phyloP scores from a whole-genome alignment of 768 basidiomycete species.

The Mycena maculata region DNA sequence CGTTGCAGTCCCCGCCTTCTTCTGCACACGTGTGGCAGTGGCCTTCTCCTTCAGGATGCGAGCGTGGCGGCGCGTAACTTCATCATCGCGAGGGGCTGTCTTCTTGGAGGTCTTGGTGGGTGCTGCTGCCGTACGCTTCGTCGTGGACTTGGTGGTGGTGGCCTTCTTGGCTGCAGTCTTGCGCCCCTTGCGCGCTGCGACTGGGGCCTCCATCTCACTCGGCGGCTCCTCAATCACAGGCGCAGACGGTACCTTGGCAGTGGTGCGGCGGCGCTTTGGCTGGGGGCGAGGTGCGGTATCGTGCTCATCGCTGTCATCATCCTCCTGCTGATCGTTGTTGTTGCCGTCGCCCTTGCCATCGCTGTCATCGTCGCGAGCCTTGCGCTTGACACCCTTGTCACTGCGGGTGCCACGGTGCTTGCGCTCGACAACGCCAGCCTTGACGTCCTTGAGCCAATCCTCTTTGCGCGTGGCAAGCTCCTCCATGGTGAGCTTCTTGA shows the following conservation, averaged over 20 bases:
- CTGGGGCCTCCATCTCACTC: background rate
- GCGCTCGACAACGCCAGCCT: background rate
- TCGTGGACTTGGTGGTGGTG: background rate
- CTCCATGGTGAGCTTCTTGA: background rate
- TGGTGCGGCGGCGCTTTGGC: background rate
- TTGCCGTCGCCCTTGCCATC: background rate
- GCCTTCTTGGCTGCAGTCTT: background rate
- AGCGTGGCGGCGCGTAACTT: background rate
- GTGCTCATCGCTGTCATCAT: background rate
- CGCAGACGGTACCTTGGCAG: background rate
- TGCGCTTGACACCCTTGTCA: constrained; percentile 1
- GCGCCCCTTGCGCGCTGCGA: background rate
- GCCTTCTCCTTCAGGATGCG: background rate
- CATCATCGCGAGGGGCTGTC: background rate
- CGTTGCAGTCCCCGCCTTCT: background rate
- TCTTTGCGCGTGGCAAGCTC: background rate
- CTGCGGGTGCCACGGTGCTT: constrained; percentile 2
- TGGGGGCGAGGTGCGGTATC: background rate
- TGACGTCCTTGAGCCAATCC: constrained; percentile 2
- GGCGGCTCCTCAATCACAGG: background rate
- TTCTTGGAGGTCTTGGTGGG: background rate
- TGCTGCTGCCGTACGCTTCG: background rate
- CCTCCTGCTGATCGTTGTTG: background rate
- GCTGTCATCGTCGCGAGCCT: background rate
- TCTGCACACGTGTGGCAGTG: background rate